Base-by-base conservation (phyloP, 2,329 filamentous ascomycete genomes). In the Cladosporium austrohemisphaericum region DNA sequence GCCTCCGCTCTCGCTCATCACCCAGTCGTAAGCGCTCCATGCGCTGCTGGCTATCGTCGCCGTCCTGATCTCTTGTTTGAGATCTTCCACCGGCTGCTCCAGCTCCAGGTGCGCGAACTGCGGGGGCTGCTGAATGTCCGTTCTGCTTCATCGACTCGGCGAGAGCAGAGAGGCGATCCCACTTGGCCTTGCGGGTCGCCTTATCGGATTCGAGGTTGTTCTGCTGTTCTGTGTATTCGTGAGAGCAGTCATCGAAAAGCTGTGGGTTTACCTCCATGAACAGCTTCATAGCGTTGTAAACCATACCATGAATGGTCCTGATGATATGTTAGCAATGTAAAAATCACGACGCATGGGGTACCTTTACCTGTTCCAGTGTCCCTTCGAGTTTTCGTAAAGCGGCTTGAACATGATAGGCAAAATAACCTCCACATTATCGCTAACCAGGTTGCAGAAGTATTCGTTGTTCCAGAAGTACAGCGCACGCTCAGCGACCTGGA, bases 391-490 rank as follows among this genome's bases (percentile, higher is more conserved):
- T 70, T 98, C 93, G 62, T 96, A 98, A 23, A 98, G 78, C 2
- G 93, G 92, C 20, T 92, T 91, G 72, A 98, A 98, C 93, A 98
- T 98, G 66, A 98, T 98, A 3, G 93, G 93, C 36, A 98, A 77
- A 61, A 98, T 98, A 38, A 95, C 92, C 64, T 97, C 92, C 49
- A 98, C 93, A 63, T 98, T 98, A 72, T 98, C 93, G 74, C 91
- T 96, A 59, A 98, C 93, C 52, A 98, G 78, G 65, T 97, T 98
- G 77, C 93, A 98, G 73, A 98, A 98, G 69, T 98, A 98, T 69
- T 98, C 93, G 65, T 98, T 98, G 77, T 98, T 98, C 93, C 93
- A 98, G 75, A 98, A 98, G 73, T 98, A 98, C 22, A 98, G 78
- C 4, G 93, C 93, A 57, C 93, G 84, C 73, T 98, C 93, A 14